Conservation (phyloP, 345 rosid species). For the Salix udensis region DNA sequence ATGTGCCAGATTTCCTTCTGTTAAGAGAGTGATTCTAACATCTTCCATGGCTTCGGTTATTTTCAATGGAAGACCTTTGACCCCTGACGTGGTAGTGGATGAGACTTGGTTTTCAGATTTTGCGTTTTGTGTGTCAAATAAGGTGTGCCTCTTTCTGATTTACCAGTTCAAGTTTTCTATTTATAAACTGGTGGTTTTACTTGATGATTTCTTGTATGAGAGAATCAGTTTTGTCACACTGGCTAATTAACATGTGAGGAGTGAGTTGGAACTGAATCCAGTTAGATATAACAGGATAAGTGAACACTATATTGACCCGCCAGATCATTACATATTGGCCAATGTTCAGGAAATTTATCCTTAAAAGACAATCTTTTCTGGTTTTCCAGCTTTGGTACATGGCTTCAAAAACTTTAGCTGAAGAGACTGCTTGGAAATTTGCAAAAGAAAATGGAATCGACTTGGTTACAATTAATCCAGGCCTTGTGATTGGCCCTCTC, state of each 20-base stretch:
- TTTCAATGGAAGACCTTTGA: not conserved
- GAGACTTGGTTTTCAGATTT: conserved; percentile 17
- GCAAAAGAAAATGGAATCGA: conserved; percentile 18
- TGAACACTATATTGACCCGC: no score
- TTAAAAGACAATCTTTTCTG: no score
- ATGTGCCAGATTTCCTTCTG: not conserved
- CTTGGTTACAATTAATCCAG: conserved; percentile 10
- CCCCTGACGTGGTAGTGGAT: conserved; percentile 1
- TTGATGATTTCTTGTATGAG: no score
- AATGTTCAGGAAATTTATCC: no score
- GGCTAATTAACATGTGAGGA: no score
- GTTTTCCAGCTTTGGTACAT: conserved; percentile 14
- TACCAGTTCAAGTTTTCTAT: no score
- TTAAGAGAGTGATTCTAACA: conserved; percentile 14
- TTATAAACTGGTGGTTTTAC: no score
- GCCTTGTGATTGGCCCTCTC: conserved; percentile 12
- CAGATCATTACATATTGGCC: no score
- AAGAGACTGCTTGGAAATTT: conserved; percentile 21
- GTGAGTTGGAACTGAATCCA: no score
- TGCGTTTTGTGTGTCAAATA: not conserved
- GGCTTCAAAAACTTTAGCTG: conserved; percentile 13
- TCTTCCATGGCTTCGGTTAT: conserved; percentile 2
- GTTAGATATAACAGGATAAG: no score
- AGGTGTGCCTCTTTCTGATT: conserved; percentile 1
- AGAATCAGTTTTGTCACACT: no score